phyloP scores from a whole-genome alignment of 2,329 filamentous ascomycete species.

The Dactylellina parvicollis region DNA sequence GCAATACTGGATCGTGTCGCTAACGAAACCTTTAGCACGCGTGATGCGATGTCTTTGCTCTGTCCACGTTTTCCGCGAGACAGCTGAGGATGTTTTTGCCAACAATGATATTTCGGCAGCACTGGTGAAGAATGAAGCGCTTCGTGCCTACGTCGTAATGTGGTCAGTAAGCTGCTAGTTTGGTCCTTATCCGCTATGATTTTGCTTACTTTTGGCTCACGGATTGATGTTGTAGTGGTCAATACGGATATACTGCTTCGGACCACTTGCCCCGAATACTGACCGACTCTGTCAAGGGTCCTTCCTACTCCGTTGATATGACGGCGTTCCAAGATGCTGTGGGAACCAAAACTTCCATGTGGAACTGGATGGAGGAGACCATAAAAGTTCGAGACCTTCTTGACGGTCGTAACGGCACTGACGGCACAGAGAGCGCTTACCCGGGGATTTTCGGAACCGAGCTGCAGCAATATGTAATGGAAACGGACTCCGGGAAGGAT shows the following conservation, averaged over 20 bases:
- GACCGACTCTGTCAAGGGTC: constrained; percentile 57
- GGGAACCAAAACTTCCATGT: constrained; percentile 58
- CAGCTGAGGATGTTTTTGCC: constrained; percentile 59
- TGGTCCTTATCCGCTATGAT: too few species aligned
- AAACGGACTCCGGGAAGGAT: constrained; percentile 20
- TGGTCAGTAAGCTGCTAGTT: too few species aligned
- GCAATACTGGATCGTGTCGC: not conserved
- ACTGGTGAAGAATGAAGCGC: constrained; percentile 60
- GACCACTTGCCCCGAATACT: constrained; percentile 60
- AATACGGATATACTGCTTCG: constrained; percentile 60
- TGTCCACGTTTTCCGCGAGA: constrained; percentile 60
- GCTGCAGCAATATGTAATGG: constrained; percentile 51
- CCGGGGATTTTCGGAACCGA: constrained; percentile 55
- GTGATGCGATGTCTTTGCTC: constrained; percentile 61
- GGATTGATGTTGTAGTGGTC: constrained; percentile 55
- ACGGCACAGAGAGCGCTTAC: constrained; percentile 28
- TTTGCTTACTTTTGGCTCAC: not conserved
- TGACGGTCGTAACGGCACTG: constrained; percentile 32
- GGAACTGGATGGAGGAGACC: constrained; percentile 61
- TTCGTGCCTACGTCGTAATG: constrained; percentile 60
- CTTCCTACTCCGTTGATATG: constrained; percentile 59
- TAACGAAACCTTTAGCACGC: constrained; percentile 57
- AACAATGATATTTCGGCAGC: constrained; percentile 61
- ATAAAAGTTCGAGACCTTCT: constrained; percentile 55
- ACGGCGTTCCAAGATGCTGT: constrained; percentile 60